A percentile compares a stretch with the other conserved stretches of the same genome.
phyloP scores from a whole-genome alignment of 176 grass and related monocot genomes.

The Panicum miliaceum region DNA sequence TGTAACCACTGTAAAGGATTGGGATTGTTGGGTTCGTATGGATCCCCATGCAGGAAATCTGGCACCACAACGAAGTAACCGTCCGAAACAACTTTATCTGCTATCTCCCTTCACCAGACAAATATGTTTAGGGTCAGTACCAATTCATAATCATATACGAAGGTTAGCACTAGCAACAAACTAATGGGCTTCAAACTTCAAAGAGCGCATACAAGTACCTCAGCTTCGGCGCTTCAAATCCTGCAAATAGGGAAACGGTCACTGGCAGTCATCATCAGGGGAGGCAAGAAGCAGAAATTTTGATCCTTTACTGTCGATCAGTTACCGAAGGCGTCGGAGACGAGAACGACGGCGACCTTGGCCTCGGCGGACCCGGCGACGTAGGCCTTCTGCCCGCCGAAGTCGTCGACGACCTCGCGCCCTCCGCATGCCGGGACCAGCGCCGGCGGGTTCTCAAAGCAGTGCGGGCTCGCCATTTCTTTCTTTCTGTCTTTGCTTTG shows the following conservation, averaged over 20 bases:
- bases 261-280: neutral
- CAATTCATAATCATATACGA: constrained; percentile 10
- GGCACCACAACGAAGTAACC: constrained; percentile 69
- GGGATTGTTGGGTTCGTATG: constrained; percentile 43
- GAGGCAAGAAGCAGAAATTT: neutral
- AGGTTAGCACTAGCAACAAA: neutral
- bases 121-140: neutral
- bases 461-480: constrained; percentile 66
- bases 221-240: constrained; percentile 62
- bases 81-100: constrained; percentile 50
- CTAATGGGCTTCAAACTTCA: neutral
- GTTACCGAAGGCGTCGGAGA: constrained; percentile 70
- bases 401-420: constrained; percentile 65
- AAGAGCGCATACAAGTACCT: constrained; percentile 26
- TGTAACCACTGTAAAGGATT: constrained; percentile 51
- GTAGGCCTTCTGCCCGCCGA: constrained; percentile 72
- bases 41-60: constrained; percentile 67
- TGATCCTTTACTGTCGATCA: neutral
- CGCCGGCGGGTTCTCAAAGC: constrained; percentile 67
- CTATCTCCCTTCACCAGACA: constrained; percentile 56
- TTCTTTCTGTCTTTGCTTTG: neutral
- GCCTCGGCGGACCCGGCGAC: constrained; percentile 43
- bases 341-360: constrained; percentile 65
- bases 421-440: constrained; percentile 50
- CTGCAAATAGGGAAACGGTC: constrained; percentile 16